Evolutionary conservation across 2,329 filamentous ascomycete species (phyloP), one percentile per base, ranked within the genome.

Genomic region (Madurella fahalii): DNA sequence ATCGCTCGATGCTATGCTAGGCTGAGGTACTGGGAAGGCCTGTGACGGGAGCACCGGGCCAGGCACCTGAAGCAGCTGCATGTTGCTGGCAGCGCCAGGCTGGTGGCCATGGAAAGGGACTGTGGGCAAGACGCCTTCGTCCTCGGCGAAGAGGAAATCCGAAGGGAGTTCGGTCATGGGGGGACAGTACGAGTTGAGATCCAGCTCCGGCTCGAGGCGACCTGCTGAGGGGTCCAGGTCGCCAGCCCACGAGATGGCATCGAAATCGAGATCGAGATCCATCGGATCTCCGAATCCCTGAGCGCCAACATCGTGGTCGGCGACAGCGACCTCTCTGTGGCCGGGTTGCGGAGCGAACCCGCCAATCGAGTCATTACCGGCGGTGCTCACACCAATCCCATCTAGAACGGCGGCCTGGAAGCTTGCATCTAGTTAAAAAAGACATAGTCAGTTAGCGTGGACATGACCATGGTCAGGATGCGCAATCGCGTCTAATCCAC

Each of bases 191-290:
- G 17, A 15, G 5, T 41, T n/a, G 39, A 54, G 17, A 30, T 32
- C 32, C 30, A 56, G 50, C 2, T 55, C 48, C 4, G 55, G 39
- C 4, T 54, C 50, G 13, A 55, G 39, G 20, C 50, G 46, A 31
- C 16, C 46, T 18, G 47, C 41, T 15, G 59, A 48, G 16, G 55
- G 20, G 53, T 61, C 62, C 53, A 68, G 12, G 47, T 62, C 45
- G 51, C 59, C 51, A 45, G 55, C 51, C 66, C 66, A 63, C 0
- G 56, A 47, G 12, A 55, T 51, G 4, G 58, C 50, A 47, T 67
- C 65, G 16, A 64, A 59, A 52, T 67, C 65, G 40, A 64, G 58
- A 50, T 68, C 66, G 12, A 67, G 48, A 16, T 68, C 66, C 66
- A 67, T 68, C 1, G 63, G 52, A 20, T 67, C 65, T 7, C 47